Evolutionary conservation across 1,284 basidiomycete genomes (phyloP).

Genomic region (Melampsora americana): DNA sequence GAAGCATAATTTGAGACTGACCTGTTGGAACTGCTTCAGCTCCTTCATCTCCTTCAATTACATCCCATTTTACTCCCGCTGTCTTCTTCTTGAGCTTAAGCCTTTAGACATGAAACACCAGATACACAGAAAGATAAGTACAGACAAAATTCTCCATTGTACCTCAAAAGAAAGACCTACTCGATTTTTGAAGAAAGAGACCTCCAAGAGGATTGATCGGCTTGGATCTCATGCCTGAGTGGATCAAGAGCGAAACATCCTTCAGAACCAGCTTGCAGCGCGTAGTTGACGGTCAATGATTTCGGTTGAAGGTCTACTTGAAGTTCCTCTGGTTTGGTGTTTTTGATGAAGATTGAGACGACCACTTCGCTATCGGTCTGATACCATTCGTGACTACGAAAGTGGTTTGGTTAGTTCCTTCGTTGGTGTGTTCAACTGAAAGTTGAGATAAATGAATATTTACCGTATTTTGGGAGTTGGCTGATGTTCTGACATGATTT

Average conservation of each 20-base stretch:
- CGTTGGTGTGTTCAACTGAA: no score
- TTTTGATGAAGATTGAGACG: slow-evolving; percentile 51
- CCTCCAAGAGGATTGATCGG: slow-evolving; percentile 63
- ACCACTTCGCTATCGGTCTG: slow-evolving; percentile 52
- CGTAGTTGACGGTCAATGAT: slow-evolving; percentile 22
- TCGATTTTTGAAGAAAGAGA: slow-evolving; percentile 82
- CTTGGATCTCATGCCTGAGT: slow-evolving; percentile 73
- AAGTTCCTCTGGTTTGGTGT: slow-evolving; percentile 47
- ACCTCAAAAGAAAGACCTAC: slow-evolving; percentile 43
- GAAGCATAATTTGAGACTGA: no score
- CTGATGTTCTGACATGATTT: no score
- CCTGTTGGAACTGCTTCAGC: background rate
- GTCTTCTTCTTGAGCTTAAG: slow-evolving; percentile 65
- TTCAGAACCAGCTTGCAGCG: slow-evolving; percentile 21
- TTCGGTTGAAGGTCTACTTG: slow-evolving; percentile 8
- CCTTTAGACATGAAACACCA: background rate
- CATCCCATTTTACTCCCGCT: slow-evolving; percentile 67
- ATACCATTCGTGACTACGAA: slow-evolving; percentile 52
- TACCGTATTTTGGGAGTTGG: no score
- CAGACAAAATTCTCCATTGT: no score
- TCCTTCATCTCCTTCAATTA: slow-evolving; percentile 64
- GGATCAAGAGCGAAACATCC: slow-evolving; percentile 62
- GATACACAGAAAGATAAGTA: no score
- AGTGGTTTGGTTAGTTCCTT: no score
- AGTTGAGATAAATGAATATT: no score